Base-by-base conservation (phyloP, 2,329 filamentous ascomycete genomes). In the Penicillium verrucosum region DNA sequence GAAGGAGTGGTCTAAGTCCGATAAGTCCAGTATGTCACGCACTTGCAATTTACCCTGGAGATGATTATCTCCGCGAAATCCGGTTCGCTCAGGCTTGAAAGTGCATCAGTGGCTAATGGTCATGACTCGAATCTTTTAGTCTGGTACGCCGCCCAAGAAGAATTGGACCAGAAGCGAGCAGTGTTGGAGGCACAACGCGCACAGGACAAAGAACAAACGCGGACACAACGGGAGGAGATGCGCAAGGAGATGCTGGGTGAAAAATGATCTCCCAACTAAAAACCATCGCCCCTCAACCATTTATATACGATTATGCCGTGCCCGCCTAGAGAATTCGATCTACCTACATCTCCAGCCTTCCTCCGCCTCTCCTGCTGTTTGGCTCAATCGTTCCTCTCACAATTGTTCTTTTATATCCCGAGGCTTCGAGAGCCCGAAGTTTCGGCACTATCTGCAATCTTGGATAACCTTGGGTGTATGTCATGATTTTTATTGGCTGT, bases 1-100 rank as follows among this genome's bases (percentile, higher is more conserved):
- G 71, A 97, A 96, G 81, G 85, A 93, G 67, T 90, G 92, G 73
- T 89, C 90, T 27, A 95, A 92, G 78, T 94, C 89, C 14, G 88
- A 96, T 70, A 96, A 93, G 78, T 90, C 90, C 42, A 96, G 92
- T 96, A 81, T 59, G 72, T 70, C 29, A 14, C 4, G n/a, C 18
- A 16, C 11, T 21, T 16, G 8, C n/a, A 7, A n/a, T 29, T 27
- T n/a, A 14, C 32, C 14, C 8, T n/a, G 4, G 21, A 5, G 16
- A 11, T 48, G 23, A 21, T 34, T 18, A 30, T 25, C 27, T 5
- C 21, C 16, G 37, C 7, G 18, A 7, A n/a, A 12, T 21, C 16
- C 7, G 4, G 21, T 3, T 23, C 3, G 2, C 36, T 16, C 34
- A 5, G 18, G n/a, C 34, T 3, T 32, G 9, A 3, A 21, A n/a